These are phyloP conservation scores for Vanrija humicola DNA, from an alignment of 1,284 basidiomycete species.

Conservation along the genomic window DNA sequence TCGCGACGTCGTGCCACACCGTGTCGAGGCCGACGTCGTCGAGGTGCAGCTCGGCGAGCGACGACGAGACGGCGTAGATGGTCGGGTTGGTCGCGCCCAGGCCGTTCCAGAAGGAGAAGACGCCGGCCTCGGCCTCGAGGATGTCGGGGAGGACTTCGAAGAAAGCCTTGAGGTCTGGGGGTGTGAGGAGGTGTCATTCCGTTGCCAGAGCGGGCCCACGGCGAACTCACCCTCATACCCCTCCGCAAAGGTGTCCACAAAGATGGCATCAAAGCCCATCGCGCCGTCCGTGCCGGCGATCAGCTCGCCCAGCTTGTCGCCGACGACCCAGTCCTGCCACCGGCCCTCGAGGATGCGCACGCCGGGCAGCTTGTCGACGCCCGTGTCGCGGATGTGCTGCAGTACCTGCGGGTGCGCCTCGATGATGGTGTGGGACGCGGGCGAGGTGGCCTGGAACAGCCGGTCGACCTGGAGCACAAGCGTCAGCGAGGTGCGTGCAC, in stretches of 20 bases:
- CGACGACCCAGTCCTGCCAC: slow-evolving; percentile 78
- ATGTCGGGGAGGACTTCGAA: slow-evolving; percentile 79
- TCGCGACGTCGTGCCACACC: slow-evolving; percentile 46
- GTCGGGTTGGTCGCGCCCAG: slow-evolving; percentile 85
- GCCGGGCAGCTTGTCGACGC: slow-evolving; percentile 74
- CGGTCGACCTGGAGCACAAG: slow-evolving; percentile 63
- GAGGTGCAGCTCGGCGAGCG: slow-evolving; percentile 80
- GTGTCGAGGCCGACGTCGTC: slow-evolving; percentile 63
- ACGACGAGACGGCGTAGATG: slow-evolving; percentile 90
- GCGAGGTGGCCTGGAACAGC: slow-evolving; percentile 62
- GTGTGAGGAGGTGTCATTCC: background rate
- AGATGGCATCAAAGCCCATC: slow-evolving; percentile 76
- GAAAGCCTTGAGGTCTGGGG: slow-evolving; percentile 68
- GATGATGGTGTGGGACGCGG: slow-evolving; percentile 77
- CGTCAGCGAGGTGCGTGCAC: slow-evolving; percentile 10
- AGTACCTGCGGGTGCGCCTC: slow-evolving; percentile 94
- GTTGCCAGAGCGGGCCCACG: too few relatives aligned
- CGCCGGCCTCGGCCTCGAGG: slow-evolving; percentile 67
- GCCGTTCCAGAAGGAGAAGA: slow-evolving; percentile 97
- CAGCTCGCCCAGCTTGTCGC: slow-evolving; percentile 45
- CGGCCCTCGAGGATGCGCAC: slow-evolving; percentile 80
- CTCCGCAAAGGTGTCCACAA: slow-evolving; percentile 95
- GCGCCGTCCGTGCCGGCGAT: slow-evolving; percentile 38
- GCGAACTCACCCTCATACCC: slow-evolving; percentile 62
- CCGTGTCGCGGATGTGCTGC: slow-evolving; percentile 64